phyloP scores from a whole-genome alignment of 305 asterid genomes.

The Fraxinus ornus region DNA sequence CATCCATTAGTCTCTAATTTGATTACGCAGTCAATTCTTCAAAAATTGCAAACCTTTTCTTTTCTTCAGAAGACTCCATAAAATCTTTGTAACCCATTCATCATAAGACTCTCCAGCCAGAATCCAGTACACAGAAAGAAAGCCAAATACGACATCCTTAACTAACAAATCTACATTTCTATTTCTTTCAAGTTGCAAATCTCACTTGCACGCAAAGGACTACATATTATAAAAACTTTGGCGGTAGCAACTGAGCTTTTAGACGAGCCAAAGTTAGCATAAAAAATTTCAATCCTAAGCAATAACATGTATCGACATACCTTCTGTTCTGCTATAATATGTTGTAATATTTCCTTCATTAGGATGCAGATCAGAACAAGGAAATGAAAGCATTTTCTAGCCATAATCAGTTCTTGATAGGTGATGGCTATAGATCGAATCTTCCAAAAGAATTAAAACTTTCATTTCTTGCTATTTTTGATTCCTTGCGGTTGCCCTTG shows the following conservation, averaged over 20 bases:
- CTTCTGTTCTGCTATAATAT: conserved; percentile 29
- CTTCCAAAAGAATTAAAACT: conserved; percentile 32
- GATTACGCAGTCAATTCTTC: no score
- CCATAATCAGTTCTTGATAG: conserved; percentile 42
- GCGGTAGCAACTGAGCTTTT: background rate
- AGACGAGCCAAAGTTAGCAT: background rate
- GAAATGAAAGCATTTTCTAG: conserved; percentile 74
- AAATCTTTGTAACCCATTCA: conserved; percentile 17
- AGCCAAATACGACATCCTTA: conserved; percentile 20
- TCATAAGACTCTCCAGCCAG: conserved; percentile 21
- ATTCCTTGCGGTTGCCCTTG: conserved; percentile 40
- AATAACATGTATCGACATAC: background rate
- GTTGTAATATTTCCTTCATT: conserved; percentile 22
- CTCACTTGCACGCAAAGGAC: background rate
- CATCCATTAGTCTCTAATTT: no score
- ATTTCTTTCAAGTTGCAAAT: background rate
- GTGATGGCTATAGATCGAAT: conserved; percentile 46
- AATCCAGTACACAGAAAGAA: conserved; percentile 19
- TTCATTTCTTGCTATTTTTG: conserved; percentile 35
- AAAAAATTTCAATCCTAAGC: background rate
- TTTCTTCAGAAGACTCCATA: conserved; percentile 35
- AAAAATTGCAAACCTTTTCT: background rate
- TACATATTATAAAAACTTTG: background rate
- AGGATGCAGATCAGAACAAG: conserved; percentile 40
- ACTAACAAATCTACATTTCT: conserved; percentile 17